Conservation (phyloP, 345 rosid genomes). For the Cochlearia excelsa region DNA sequence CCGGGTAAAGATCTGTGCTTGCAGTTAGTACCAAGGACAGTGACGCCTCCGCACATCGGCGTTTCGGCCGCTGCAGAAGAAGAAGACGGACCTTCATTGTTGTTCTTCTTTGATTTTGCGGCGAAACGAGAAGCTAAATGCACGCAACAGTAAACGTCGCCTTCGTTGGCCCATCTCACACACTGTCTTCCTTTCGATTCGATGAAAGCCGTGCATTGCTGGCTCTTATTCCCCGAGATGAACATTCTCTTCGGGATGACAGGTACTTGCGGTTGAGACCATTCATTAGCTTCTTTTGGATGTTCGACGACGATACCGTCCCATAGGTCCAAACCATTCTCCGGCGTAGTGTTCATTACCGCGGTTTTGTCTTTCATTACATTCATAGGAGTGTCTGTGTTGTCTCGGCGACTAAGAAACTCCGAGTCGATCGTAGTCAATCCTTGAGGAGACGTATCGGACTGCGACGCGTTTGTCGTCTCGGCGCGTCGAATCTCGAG, state of each 20-base stretch:
- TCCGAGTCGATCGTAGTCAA: conserved; percentile 52
- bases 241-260: conserved; percentile 43
- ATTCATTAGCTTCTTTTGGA: conserved; percentile 29
- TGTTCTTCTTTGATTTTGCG: conserved; percentile 49
- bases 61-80: conserved; percentile 53
- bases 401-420: conserved; percentile 49
- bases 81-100: conserved; percentile 30
- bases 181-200: conserved; percentile 96
- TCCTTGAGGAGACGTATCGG: conserved; percentile 42
- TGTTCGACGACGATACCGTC: conserved; percentile 66
- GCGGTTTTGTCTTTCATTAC: conserved; percentile 40
- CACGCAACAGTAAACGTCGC: conserved; percentile 95
- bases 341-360: conserved; percentile 35
- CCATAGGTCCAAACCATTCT: conserved; percentile 60
- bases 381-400: conserved; percentile 31
- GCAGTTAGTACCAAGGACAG: conserved; percentile 92
- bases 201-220: conserved; percentile 86
- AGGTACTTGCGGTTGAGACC: conserved; percentile 28
- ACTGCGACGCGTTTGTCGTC: conserved; percentile 50
- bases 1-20: conserved; percentile 93
- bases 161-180: conserved; percentile 97
- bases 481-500: conserved; percentile 96
- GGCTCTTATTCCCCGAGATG: conserved; percentile 63
- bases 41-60: conserved; percentile 87
- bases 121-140: conserved; percentile 94